Evolutionary conservation across 805 yeast species (phyloP), one percentile per base, ranked within the genome.

Genomic region (Tetrapisispora arboricola): DNA sequence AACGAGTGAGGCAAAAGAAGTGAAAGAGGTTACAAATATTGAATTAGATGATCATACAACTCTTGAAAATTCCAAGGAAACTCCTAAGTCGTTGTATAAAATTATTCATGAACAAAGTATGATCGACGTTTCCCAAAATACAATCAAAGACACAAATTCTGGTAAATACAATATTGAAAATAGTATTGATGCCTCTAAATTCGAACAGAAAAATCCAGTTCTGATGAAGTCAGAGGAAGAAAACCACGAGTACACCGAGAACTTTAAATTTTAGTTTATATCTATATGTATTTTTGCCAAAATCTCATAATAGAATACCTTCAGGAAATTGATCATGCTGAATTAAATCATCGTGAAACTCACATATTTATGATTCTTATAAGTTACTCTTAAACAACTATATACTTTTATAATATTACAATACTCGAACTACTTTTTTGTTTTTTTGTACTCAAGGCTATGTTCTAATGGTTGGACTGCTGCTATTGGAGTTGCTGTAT

Each of bases 241-340:
- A n/a, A 36, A 42, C 7, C 45, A 45, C 7, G 51, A 49, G 16
- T 47, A 42, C 5, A 41, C 42, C 9, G 36, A 49, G 31, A 47
- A 39, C 12, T 56, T 53, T 43, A 55, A 49, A 26, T 57, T 55
- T 43, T 57, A 42, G 26, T 16, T n/a, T 11, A 25, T 11, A 25
- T 7, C 10, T 8, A 7, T 22, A n/a, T n/a, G n/a, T n/a, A n/a
- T 24, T 24, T 24, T 8, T 24, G 26, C 10, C 26, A n/a, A n/a
- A n/a, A n/a, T n/a, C n/a, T n/a, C n/a, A n/a, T n/a, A n/a, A n/a
- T n/a, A n/a, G n/a, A n/a, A n/a, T n/a, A n/a, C n/a, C n/a, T n/a
- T n/a, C n/a, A n/a, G n/a, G n/a, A n/a, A n/a, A n/a, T n/a, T n/a
- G n/a, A n/a, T n/a, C n/a, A n/a, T n/a, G n/a, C n/a, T n/a, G n/a